These are phyloP conservation scores for Dendrobium chrysotoxum DNA, from an alignment of 106 monocot species.

Conservation along the genomic window DNA sequence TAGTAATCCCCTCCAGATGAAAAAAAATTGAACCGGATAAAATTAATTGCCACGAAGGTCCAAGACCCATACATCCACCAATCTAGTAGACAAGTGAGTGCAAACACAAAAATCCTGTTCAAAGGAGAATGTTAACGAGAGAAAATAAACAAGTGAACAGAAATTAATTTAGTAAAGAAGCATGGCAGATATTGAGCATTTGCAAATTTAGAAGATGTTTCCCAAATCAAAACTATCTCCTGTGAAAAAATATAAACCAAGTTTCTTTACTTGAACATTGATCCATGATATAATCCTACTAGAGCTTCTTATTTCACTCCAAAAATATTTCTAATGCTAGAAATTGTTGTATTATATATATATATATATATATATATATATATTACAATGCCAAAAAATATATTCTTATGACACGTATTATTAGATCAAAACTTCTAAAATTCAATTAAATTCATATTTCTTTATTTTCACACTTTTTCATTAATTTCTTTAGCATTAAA, in stretches of 20 bases:
- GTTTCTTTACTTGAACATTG: too few species aligned
- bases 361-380: too few species aligned
- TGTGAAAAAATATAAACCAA: neutral
- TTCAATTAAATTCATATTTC: too few species aligned
- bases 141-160: neutral
- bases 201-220: neutral
- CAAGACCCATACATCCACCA: conserved; percentile 78
- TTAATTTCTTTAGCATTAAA: too few species aligned
- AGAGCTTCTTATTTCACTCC: too few species aligned
- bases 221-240: neutral
- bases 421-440: too few species aligned
- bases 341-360: too few species aligned
- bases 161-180: neutral
- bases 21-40: conserved; percentile 91
- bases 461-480: too few species aligned
- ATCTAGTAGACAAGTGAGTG: conserved; percentile 45
- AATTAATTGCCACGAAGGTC: conserved; percentile 89
- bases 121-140: conserved; percentile 14
- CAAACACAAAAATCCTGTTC: conserved; percentile 49
- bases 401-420: too few species aligned
- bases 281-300: too few species aligned
- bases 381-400: too few species aligned
- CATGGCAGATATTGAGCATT: neutral
- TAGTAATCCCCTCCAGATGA: conserved; percentile 96
- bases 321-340: too few species aligned